These are phyloP conservation scores for Neurospora sp. DNA, from an alignment of 495 filamentous ascomycete genomes.

Conservation along the genomic window DNA sequence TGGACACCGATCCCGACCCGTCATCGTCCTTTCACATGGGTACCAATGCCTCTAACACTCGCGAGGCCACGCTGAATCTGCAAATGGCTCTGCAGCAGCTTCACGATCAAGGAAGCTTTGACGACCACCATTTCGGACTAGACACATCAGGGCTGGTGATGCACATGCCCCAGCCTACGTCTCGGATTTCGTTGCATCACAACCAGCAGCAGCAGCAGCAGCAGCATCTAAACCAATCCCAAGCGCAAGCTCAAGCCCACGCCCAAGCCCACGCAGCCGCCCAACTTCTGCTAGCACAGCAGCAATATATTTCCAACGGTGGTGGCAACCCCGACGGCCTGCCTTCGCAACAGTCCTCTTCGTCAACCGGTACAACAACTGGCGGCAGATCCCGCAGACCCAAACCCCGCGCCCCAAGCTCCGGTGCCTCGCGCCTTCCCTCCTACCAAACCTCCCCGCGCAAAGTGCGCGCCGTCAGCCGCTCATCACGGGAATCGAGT, in stretches of 20 bases:
- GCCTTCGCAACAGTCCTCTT: not conserved
- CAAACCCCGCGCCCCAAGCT: slow-evolving; percentile 32
- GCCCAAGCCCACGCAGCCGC: not conserved
- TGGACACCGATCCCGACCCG: slow-evolving; percentile 9
- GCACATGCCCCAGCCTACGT: slow-evolving; percentile 21
- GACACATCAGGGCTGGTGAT: slow-evolving; percentile 25
- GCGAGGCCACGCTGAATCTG: not conserved
- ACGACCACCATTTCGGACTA: slow-evolving; percentile 19
- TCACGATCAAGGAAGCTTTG: slow-evolving; percentile 10
- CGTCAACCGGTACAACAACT: not conserved
- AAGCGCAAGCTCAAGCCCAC: not conserved
- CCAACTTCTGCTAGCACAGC: not conserved
- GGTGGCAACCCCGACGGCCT: not conserved
- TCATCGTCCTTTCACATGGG: slow-evolving; percentile 3
- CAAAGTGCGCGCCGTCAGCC: slow-evolving; percentile 22
- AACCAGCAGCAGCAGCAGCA: slow-evolving; percentile 7
- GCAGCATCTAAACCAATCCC: not conserved
- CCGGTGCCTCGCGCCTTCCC: slow-evolving; percentile 28
- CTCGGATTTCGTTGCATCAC: not conserved
- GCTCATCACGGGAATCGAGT: slow-evolving; percentile 1
- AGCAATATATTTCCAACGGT: not conserved
- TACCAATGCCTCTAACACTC: slow-evolving; percentile 4
- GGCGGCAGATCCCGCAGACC: slow-evolving; percentile 16
- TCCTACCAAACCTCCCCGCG: slow-evolving; percentile 24
- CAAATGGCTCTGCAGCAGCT: slow-evolving; percentile 1